Evolutionary conservation across 345 rosid species (phyloP), one percentile per base, ranked within the genome.

Genomic region (Aquilaria sinensis): DNA sequence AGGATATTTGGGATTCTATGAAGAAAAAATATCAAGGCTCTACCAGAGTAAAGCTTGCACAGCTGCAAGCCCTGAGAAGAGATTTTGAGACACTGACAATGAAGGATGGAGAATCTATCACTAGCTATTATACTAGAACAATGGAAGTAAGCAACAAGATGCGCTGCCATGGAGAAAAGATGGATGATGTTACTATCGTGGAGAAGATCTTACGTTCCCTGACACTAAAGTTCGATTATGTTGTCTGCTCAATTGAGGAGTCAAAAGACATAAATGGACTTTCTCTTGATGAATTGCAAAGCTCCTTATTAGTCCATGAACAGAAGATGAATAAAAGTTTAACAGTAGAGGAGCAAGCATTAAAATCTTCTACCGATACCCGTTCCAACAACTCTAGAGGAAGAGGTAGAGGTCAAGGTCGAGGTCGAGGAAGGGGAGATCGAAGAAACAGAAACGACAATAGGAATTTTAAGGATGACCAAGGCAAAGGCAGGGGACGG

Each of bases 191-290:
- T 0, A 4, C 31, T 10, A 51, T 70, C 11, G 59, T 63, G 0
- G 59, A 43, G 55, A 70, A 70, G 55, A 63, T 63, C 4, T 41
- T 70, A 15, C 16, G 5, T 12, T 66, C 58, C 2, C 23, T 66
- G 30, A 2, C 70, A 14, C 10, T 9, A 16, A 58, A 51, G 15
- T 66, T 23, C 11, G 33, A 69, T 37, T 62, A 62, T 62, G 58
- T 62, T 14, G 53, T 69, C 0, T 63, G 58, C 46, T 57, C 58
- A 34, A 49, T 23, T 23, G 23, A 23, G 23, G 23, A 23, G 23
- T 23, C 23, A 23, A 62, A 62, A n/a, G 67, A 69, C 11, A 31
- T 56, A 23, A 13, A 69, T 50, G 47, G 14, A 13, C 30, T 61
- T 2, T 51, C 51, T 0, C 48, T 69, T 62, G 30, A 63, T 45